Evolutionary conservation across 768 basidiomycete species (phyloP).

Genomic region (Galerina marginata): DNA sequence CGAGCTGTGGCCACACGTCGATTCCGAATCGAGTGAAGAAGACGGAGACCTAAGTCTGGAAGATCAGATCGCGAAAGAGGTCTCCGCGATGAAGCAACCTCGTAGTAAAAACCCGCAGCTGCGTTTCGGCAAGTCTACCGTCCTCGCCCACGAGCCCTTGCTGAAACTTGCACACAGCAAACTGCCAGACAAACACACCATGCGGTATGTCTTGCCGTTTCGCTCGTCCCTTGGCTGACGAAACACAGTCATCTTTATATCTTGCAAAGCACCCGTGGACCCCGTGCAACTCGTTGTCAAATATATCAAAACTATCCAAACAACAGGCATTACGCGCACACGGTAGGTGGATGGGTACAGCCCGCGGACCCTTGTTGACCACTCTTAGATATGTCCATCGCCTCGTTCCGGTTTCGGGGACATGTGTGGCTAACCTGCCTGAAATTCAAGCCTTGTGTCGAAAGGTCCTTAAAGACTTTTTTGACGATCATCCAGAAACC

Average conservation of each 20-base stretch:
- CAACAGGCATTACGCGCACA: slow-evolving; percentile 68
- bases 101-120: slow-evolving; percentile 48
- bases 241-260: slow-evolving; percentile 73
- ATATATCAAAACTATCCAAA: slow-evolving; percentile 65
- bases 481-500: slow-evolving; percentile 48
- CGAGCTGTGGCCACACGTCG: slow-evolving; percentile 69
- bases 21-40: slow-evolving; percentile 32
- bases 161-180: slow-evolving; percentile 48
- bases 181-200: slow-evolving; percentile 79
- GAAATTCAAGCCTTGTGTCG: slow-evolving; percentile 72
- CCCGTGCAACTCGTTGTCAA: slow-evolving; percentile 72
- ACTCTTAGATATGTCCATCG: slow-evolving; percentile 67
- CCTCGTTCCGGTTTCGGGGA: slow-evolving; percentile 70
- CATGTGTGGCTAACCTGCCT: slow-evolving; percentile 68
- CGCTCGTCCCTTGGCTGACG: not conserved
- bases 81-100: slow-evolving; percentile 72
- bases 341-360: slow-evolving; percentile 44
- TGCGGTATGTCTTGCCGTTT: slow-evolving; percentile 57
- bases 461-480: slow-evolving; percentile 57
- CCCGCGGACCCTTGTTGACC: not conserved
- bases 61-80: slow-evolving; percentile 71
- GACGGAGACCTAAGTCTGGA: slow-evolving; percentile 61
- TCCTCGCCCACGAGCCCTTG: not conserved
- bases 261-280: slow-evolving; percentile 78
- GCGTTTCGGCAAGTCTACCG: slow-evolving; percentile 59